phyloP scores from a whole-genome alignment of 192 early-diverging fungal genomes.

The Coemansia sp. region DNA sequence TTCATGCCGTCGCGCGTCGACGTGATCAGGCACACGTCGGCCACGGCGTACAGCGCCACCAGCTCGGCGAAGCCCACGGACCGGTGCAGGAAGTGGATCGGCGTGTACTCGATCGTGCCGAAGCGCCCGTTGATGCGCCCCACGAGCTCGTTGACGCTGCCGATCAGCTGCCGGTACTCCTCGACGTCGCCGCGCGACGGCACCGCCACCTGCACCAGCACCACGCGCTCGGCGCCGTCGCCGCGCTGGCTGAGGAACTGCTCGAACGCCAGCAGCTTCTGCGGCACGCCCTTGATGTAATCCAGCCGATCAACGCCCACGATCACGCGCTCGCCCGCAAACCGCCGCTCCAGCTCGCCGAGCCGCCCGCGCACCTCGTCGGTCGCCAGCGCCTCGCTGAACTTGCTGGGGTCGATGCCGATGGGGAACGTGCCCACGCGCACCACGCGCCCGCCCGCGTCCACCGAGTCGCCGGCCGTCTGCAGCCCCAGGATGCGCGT shows the following conservation, averaged over 20 bases:
- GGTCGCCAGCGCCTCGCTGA: conserved; percentile 80
- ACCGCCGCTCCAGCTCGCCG: conserved; percentile 76
- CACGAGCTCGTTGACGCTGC: conserved; percentile 95
- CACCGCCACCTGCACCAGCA: conserved; percentile 97
- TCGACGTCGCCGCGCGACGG: conserved; percentile 98
- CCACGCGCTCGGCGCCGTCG: conserved; percentile 92
- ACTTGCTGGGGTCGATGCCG: conserved; percentile 97
- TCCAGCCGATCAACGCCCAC: conserved; percentile 98
- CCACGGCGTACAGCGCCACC: conserved; percentile 92
- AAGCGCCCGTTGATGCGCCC: conserved; percentile 98
- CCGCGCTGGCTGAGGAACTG: conserved; percentile 87
- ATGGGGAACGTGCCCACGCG: conserved; percentile 99
- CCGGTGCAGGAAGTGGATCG: conserved; percentile 98
- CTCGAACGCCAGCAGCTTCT: conserved; percentile 97
- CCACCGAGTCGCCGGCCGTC: conserved; percentile 92
- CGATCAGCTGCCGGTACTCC: conserved; percentile 95
- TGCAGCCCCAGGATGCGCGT: conserved; percentile 94
- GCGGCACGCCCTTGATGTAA: conserved; percentile 99
- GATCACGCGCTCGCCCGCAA: conserved; percentile 86
- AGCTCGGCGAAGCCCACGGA: conserved; percentile 95
- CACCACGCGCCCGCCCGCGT: conserved; percentile 71
- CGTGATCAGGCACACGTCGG: conserved; percentile 96
- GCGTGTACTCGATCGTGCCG: conserved; percentile 93
- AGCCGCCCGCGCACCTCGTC: conserved; percentile 75
- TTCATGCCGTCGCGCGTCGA: conserved; percentile 99